Base-by-base conservation (phyloP, 1,139 yeast species). In the Blastobotrys elegans region DNA sequence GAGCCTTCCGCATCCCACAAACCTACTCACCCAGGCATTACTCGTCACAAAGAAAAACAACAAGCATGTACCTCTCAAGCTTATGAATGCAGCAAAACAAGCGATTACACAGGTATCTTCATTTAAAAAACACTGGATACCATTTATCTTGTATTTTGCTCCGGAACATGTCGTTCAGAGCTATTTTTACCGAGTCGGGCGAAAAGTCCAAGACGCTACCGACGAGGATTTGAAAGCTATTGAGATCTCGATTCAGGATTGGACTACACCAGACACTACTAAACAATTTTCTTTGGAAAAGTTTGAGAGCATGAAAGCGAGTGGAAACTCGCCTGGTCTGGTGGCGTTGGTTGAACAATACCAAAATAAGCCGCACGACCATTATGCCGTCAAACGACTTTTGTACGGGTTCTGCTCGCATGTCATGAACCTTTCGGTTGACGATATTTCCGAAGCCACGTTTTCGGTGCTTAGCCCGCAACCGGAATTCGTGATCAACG, bases 21-120 rank as follows among this genome's bases (percentile, higher is more conserved):
- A 18, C 24, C 38, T 39, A 32, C 11, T 33, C 8, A 33, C 44
- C 13, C 29, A 33, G 24, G 18, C 32, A 11, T 41, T 41, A 17
- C 8, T 24, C 5, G 44, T 33, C 27, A 32, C 7, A 16, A 32
- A 11, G 24, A 22, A 32, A 22, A 41, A 40, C 22, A 3, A 26
- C 10, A 13, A 40, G n/a, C 18, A 14, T 24, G n/a, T 5, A 10
- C 29, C 29, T n/a, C 29, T 29, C 4, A 30, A 30, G 18, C 17
- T 40, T 7, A 13, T 30, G n/a, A 24, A 18, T 13, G 4, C 14
- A 2, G 43, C 43, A 18, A 5, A n/a, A 10, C 14, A 40, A 4
- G 43, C 43, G 5, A 10, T 24, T 10, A 24, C 10, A 10, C 8
- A 10, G 27, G 5, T 10, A 24, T 6, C 5, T 10, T 6, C 10